Evolutionary conservation across 2,329 filamentous ascomycete genomes (phyloP), one percentile per base, ranked within the genome.

Genomic region (Colletotrichum sp.): DNA sequence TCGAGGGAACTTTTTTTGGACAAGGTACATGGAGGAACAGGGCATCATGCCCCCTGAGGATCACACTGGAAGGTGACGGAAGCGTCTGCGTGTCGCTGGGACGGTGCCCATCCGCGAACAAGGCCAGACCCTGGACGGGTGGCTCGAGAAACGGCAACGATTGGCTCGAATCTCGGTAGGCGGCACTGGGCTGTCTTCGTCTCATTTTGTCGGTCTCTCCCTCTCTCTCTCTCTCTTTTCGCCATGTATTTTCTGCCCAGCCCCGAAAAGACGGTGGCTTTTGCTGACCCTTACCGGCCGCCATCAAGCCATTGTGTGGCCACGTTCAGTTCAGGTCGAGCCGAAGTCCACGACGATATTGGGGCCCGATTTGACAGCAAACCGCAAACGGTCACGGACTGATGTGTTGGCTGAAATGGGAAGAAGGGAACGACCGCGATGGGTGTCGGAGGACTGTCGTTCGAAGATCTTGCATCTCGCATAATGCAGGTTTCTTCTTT

Each of bases 61-160:
- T 61, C 71, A 71, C 55, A 70, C 66, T 75, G 52, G 65, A 70
- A 52, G 65, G 75, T 62, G 61, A 71, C 63, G 71, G 71, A 67
- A 75, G 75, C 49, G 71, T 67, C 34, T 70, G 74, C 74, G 71
- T 67, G 71, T 76, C 71, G 64, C 71, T 69, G 70, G 64, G 65
- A 70, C 65, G 59, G 55, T 65, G 71, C 52, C 66, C 75, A 65
- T 57, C 12, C 19, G 30, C 9, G 57, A 49, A 55, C 70, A 66
- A 75, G 75, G 71, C 71, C 65, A 52, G 44, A 75, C 66, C 75
- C 75, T 71, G 71, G 22, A 32, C 71, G 59, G 55, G 39, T 75
- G 61, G 71, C 32, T 27, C 49, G 29, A 25, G n/a, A 67, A 49
- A 66, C 36, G 32, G 25, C 61, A 49, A 75, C 22, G 75, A 77